Evolutionary conservation across 2,329 filamentous ascomycete species (phyloP).

Genomic region (Colletotrichum sp.): DNA sequence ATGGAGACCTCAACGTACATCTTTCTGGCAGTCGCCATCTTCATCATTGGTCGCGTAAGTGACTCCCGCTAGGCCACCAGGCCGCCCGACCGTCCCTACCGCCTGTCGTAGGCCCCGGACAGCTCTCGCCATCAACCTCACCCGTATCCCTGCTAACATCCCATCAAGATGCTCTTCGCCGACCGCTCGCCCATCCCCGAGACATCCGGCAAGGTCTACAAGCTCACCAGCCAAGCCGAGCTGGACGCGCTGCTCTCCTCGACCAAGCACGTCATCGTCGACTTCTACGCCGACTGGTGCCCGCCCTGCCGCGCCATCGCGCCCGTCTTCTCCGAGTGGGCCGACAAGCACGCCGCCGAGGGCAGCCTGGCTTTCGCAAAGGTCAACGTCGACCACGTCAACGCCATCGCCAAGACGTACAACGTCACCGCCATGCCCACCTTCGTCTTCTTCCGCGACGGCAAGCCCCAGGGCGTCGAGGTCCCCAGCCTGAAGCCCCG

Average conservation of each 20-base stretch:
- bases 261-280: constrained; percentile 47
- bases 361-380: constrained; percentile 50
- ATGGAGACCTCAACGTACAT: neutral
- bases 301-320: constrained; percentile 54
- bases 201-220: neutral
- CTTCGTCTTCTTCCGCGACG: constrained; percentile 64
- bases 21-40: neutral
- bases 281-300: constrained; percentile 59
- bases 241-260: constrained; percentile 41
- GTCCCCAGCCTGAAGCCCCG: neutral
- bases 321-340: constrained; percentile 49
- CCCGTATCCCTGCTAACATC: neutral
- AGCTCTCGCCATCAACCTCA: neutral
- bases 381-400: constrained; percentile 46
- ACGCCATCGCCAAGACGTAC: constrained; percentile 54
- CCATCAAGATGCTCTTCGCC: neutral
- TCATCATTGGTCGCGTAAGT: neutral
- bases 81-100: neutral
- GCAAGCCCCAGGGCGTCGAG: constrained; percentile 34
- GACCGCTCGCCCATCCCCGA: neutral
- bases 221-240: constrained; percentile 25
- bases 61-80: neutral
- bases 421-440: constrained; percentile 62
- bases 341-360: constrained; percentile 34
- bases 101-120: neutral